Evolutionary conservation across 345 rosid species (phyloP).

Genomic region (Noccaea caerulescens): DNA sequence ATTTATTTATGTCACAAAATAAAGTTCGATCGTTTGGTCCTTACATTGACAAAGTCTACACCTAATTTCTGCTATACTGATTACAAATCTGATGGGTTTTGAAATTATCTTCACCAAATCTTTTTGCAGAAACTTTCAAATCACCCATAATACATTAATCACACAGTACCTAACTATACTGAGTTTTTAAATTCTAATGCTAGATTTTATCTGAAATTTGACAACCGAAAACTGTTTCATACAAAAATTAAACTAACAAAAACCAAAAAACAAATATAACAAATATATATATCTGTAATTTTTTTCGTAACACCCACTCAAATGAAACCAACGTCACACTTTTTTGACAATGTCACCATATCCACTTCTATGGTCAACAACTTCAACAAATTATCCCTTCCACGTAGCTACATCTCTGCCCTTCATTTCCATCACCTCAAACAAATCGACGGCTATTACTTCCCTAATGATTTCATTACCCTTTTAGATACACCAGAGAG

Average conservation of each 20-base stretch:
- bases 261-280: too few species aligned
- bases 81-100: slow-evolving; percentile 30
- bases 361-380: slow-evolving; percentile 48
- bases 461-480: not conserved
- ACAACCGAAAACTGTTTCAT: not conserved
- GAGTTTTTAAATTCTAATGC: not conserved
- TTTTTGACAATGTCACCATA: slow-evolving; percentile 47
- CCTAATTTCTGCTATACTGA: slow-evolving; percentile 26
- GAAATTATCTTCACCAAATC: slow-evolving; percentile 40
- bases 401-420: slow-evolving; percentile 20
- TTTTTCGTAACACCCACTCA: slow-evolving; percentile 27
- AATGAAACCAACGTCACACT: slow-evolving; percentile 43
- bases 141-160: not conserved
- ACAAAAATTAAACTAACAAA: too few species aligned
- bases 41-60: slow-evolving; percentile 40
- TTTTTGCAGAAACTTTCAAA: slow-evolving; percentile 33
- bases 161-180: not conserved
- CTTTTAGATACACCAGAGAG: slow-evolving; percentile 16
- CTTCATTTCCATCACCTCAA: slow-evolving; percentile 19
- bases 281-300: too few species aligned
- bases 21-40: not conserved
- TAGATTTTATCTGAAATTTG: not conserved
- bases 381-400: slow-evolving; percentile 36
- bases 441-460: slow-evolving; percentile 10
- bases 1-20: not conserved